Conservation (phyloP, 2,329 filamentous ascomycete genomes). For the Emergomyces pasteurianus region DNA sequence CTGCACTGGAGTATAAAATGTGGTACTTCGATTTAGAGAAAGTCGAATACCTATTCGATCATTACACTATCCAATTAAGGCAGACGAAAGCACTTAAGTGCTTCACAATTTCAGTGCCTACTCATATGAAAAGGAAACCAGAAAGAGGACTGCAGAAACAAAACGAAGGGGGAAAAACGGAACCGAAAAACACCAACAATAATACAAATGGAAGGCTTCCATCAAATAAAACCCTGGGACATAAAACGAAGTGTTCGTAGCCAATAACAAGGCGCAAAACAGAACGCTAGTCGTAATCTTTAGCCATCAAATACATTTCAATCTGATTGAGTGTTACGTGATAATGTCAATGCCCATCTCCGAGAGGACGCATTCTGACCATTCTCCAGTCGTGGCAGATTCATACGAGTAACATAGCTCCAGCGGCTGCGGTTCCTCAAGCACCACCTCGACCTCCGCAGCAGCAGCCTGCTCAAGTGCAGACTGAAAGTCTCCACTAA, state of each 20-base stretch:
- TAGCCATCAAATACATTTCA: not conserved
- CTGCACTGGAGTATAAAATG: not conserved
- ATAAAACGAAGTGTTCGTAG: not conserved
- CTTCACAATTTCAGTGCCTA: not conserved
- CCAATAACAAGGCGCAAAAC: too few species aligned
- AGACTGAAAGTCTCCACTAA: conserved; percentile 8
- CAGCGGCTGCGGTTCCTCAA: not conserved
- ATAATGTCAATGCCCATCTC: not conserved
- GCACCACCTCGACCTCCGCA: not conserved
- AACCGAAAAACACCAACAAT: not conserved
- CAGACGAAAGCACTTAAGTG: not conserved
- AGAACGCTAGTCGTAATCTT: too few species aligned
- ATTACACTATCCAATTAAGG: not conserved
- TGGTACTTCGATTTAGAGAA: not conserved
- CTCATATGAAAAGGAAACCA: not conserved
- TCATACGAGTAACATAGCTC: not conserved
- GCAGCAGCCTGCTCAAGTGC: conserved; percentile 4
- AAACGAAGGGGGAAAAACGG: not conserved
- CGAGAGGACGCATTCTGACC: not conserved
- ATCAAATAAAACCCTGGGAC: not conserved
- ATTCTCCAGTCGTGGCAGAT: not conserved
- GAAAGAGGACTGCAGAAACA: not conserved
- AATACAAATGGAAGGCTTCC: not conserved
- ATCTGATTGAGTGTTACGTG: not conserved
- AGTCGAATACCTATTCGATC: not conserved